Base-by-base conservation (phyloP, 2,329 filamentous ascomycete genomes). In the Fonsecaea multimorphosa region DNA sequence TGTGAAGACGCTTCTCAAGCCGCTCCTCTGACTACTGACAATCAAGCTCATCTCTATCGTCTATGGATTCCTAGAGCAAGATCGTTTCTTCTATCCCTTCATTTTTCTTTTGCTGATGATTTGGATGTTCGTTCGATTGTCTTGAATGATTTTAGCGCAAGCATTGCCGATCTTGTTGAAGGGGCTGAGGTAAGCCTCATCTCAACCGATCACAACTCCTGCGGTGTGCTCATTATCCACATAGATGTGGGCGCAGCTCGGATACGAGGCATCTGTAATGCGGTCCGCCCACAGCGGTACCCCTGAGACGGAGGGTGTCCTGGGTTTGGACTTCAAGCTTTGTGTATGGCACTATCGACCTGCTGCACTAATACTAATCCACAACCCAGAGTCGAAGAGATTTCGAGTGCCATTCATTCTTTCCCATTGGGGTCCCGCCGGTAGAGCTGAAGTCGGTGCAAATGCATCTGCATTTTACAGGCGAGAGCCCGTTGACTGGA, bases 171-270 rank as follows among this genome's bases (percentile, higher is more conserved):
- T 34, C 52, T 58, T 19, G 19, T 68, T 38, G 49, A 62, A 51
- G 31, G 27, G 32, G 62, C 66, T 61, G 66, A 68, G 59, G 66
- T 68, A 65, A 65, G 66, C 49, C 59, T 34, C 44, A 49, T 49
- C 19, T 49, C 44, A 49, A 49, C 11, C 44, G 19, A 49, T 24
- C 44, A 24, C 16, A 2, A 5, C 8, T 49, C 44, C 3, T 24
- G 22, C 19, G 44, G 9, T 12, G 36, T 44, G 49, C 29, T 62
- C 34, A 54, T 64, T n/a, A 64, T 57, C 29, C 31, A 22, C 36
- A 22, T 24, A 69, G 67, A 24, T 69, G 52, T 69, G 67, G 67
- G 31, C 36, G 19, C 61, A 69, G 56, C 67, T 69, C 32, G 65
- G 67, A 11, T 69, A 67, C 38, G 59, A 67, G 32, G 55, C 58